Percentiles rank a stretch among this genome's conserved stretches.
Evolutionary conservation across 441 rosid species (phyloP).

Genomic region (Jatropha podagrica): DNA sequence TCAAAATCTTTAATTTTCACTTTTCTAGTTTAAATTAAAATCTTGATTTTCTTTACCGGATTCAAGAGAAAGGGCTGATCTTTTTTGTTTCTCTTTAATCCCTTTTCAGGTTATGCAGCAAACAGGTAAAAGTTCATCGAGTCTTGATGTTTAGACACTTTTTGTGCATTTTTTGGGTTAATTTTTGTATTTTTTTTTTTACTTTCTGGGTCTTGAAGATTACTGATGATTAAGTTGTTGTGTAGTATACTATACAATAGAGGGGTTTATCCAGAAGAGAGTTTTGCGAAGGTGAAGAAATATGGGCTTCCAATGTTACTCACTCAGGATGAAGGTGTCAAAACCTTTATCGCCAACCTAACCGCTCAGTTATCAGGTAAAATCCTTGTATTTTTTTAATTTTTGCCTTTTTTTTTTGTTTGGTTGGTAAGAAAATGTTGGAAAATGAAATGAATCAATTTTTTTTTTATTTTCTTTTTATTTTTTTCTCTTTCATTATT

Average conservation of each 20-base stretch:
- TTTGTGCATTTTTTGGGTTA: neutral
- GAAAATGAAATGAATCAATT: neutral
- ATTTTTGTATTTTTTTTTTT: neutral
- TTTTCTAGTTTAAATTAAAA: neutral
- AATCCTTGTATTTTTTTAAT: neutral
- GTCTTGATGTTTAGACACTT: constrained; percentile 2
- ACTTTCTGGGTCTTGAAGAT: constrained; percentile 15
- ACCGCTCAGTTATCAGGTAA: constrained; percentile 78
- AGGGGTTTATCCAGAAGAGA: constrained; percentile 90
- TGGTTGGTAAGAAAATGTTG: constrained; percentile 16
- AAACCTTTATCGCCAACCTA: constrained; percentile 64
- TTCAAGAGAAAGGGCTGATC: constrained; percentile 14
- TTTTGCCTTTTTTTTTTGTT: neutral
- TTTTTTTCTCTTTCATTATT: neutral
- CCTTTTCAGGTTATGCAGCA: constrained; percentile 84
- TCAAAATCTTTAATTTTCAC: neutral
- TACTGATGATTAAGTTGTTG: constrained; percentile 20
- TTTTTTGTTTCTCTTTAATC: neutral
- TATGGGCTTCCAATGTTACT: constrained; percentile 92
- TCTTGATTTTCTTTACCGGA: constrained; percentile 3
- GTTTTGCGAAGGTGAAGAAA: constrained; percentile 85
- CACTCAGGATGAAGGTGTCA: constrained; percentile 85
- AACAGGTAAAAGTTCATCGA: constrained; percentile 56
- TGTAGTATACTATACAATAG: constrained; percentile 79
- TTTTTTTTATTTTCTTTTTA: neutral